Base-by-base conservation (phyloP, 2,329 filamentous ascomycete genomes). In the Albophoma yamanashiensis region DNA sequence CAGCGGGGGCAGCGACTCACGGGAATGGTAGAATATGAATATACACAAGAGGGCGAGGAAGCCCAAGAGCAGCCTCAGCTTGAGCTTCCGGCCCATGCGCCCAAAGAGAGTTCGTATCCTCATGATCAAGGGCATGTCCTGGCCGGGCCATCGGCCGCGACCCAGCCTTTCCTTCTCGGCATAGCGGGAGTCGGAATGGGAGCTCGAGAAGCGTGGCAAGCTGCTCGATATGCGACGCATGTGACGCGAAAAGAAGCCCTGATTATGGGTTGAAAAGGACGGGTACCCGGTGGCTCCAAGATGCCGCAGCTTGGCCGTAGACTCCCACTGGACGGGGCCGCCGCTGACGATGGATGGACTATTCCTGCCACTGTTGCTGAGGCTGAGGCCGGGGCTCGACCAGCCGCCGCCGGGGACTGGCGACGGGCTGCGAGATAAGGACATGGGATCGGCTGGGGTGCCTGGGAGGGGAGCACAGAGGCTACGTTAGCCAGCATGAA, bases 221-320 rank as follows among this genome's bases (percentile, higher is more conserved):
- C 86, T 91, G 67, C 85, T 88, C 5, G 90, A 94, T 67, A 97
- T 81, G 64, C 83, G 87, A 65, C 90, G 87, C 76, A 91, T 90
- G 73, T 95, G 90, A 64, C 90, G 85, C 61, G 85, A 87, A 74
- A 97, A 93, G 80, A 96, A 96, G 60, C 92, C 90, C 68, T 90
- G 87, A 70, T 91, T 91, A 67, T 89, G 86, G 12, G 88, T 92
- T 63, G 86, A 86, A 74, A 91, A 94, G 45, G 88, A 89, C 11
- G 90, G 86, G 70, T 92, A 91, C 61, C 88, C 85, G 70, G 86
- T 85, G 62, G 89, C 82, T 61, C 87, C 85, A 59, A 87, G 83
- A 69, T 86, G 91, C 70, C 88, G 89, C 65, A 88, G 86, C 74
- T 91, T 91, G 58, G 91, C 87, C 11, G 88, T 87, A 60, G 89